Base-by-base conservation (phyloP, 1,284 basidiomycete genomes). In the Puccinia horiana region DNA sequence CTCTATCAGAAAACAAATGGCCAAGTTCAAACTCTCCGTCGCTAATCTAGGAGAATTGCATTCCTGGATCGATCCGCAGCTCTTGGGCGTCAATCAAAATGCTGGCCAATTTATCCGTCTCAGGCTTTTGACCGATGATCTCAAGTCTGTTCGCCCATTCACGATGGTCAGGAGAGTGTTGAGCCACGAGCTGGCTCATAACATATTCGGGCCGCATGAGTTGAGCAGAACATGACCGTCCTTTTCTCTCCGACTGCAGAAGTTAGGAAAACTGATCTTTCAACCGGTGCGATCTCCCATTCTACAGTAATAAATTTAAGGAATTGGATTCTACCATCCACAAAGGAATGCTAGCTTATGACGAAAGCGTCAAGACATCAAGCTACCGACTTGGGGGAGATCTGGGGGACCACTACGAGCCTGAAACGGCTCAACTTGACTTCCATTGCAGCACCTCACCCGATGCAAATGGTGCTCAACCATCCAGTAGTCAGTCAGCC, bases 171-270 rank as follows among this genome's bases (percentile, higher is more conserved):
- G 76, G 54, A 69, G 76, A n/a, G 76, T 78, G 8, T 47, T 78
- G 35, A 52, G 76, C 61, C 76, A 78, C 63, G 76, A 78, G 47
- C 42, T 78, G 9, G 76, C 76, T 18, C 76, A 78, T n/a, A 78
- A 78, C 65, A 16, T 32, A 9, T 78, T 67, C 35, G 76, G 76
- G 11, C 76, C 61, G 20, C 76, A 78, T 63, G 47, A 67, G 76
- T 78, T 75, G 37, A 78, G 76, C 69, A 42, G 20, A 47, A 0
- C 20, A 2, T 16, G 16, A 18, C 5, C 9, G 0, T 29, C 11
- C 58, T 61, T 76, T 54, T 18, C 76, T 47, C 20, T 20, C 65
- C 20, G 1, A 23, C 29, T 18, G n/a, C 29, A 61, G 11, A 61
- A 61, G 3, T 2, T 16, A 61, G 32, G 3, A 3, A 61, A 26